phyloP scores from a whole-genome alignment of 2,329 filamentous ascomycete species.

The Aspergillus melleus region DNA sequence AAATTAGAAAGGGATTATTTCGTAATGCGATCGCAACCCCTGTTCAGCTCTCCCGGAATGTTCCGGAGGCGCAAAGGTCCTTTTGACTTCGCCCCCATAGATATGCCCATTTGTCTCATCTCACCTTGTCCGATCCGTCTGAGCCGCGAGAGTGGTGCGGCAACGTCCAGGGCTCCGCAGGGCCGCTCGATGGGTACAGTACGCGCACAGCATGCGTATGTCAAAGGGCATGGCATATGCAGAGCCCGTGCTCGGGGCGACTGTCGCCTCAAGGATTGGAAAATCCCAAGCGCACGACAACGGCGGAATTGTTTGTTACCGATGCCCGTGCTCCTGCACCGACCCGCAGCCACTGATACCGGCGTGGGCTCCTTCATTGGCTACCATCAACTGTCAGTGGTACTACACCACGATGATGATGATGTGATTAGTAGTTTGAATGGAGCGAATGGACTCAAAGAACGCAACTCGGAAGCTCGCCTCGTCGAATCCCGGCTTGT shows the following conservation, averaged over 20 bases:
- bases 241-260: neutral
- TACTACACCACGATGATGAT: neutral
- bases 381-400: neutral
- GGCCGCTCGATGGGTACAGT: too few species aligned
- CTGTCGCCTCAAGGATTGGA: neutral
- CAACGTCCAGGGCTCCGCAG: too few species aligned
- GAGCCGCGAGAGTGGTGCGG: too few species aligned
- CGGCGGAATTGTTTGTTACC: neutral
- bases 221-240: neutral
- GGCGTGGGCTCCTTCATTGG: neutral
- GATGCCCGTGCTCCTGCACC: constrained; percentile 4
- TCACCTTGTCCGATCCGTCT: too few species aligned
- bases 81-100: neutral
- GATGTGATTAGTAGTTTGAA: neutral
- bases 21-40: neutral
- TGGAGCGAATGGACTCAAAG: neutral
- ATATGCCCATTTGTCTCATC: too few species aligned
- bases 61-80: neutral
- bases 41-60: neutral
- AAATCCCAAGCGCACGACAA: neutral
- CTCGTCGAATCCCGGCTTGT: neutral
- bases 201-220: too few species aligned
- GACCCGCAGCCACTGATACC: neutral
- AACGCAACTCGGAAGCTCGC: neutral
- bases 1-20: too few species aligned